Evolutionary conservation across 768 basidiomycete genomes (phyloP), one percentile per base, ranked within the genome.

Genomic region (Amanita molliuscula): DNA sequence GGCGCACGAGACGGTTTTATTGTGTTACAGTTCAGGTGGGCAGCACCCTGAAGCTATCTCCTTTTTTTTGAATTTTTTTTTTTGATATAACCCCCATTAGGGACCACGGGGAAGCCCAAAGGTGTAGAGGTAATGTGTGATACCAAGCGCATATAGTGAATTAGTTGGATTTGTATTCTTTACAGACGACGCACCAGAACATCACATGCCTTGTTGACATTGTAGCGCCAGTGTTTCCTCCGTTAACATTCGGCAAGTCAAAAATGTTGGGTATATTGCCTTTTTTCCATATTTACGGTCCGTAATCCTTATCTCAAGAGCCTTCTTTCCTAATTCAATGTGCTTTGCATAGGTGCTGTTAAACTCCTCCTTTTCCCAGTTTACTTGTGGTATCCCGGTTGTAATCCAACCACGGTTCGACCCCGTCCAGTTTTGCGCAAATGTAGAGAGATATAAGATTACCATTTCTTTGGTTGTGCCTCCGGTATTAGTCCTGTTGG

Each of bases 21-120:
- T 88, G 34, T 87, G 82, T 51, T 88, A 88, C 51, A 73, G 71
- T 54, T 73, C 72, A 34, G 61, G 65, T 61, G 48, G 29, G 54
- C 40, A 45, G n/a, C 10, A n/a, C 31, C 33, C 20, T 3, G 6
- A 36, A 10, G 16, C 0, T 4, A 33, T 42, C 28, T 21, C 1
- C 20, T 29, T 28, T n/a, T n/a, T n/a, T n/a, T n/a, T n/a, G n/a
- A n/a, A n/a, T n/a, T n/a, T n/a, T n/a, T n/a, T n/a, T n/a, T 4
- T 26, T 26, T 21, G 16, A 42, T 10, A 28, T 16, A 43, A 49
- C 26, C 9, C 48, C 11, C 51, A 69, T 65, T 66, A 61, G 88
- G 88, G 4, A 90, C 88, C 1, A 88, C 84, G 0, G 85, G 88
- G 1, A 79, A 80, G 54, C 81, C 88, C 2, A 92, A 91, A 64